Evolutionary conservation across 371 early-diverging fungal genomes (phyloP).

Genomic region (Mortierella sp.): DNA sequence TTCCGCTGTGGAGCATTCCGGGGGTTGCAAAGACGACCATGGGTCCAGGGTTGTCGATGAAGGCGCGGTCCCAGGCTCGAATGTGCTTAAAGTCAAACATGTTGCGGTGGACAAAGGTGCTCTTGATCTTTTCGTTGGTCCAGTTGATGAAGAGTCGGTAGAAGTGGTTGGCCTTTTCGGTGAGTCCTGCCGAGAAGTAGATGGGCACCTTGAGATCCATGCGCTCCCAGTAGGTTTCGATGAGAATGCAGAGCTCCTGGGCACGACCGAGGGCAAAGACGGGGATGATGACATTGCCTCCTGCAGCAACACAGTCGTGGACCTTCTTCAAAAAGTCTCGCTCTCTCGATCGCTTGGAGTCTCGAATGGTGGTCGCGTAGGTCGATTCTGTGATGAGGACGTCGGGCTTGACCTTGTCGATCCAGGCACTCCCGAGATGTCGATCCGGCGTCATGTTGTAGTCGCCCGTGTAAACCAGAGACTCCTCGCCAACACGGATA

Average conservation of each 20-base stretch:
- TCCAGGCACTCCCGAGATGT: conserved; percentile 95
- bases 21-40: conserved; percentile 98
- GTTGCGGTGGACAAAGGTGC: conserved; percentile 87
- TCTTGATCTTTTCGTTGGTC: conserved; percentile 95
- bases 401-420: conserved; percentile 90
- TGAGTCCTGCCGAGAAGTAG: conserved; percentile 95
- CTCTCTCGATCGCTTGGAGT: conserved; percentile 93
- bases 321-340: conserved; percentile 94
- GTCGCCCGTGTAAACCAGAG: conserved; percentile 97
- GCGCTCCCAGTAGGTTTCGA: conserved; percentile 97
- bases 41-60: conserved; percentile 81
- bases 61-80: conserved; percentile 81
- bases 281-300: conserved; percentile 97
- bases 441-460: conserved; percentile 98
- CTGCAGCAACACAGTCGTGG: conserved; percentile 85
- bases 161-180: conserved; percentile 93
- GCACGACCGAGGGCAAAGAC: conserved; percentile 97
- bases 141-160: conserved; percentile 96
- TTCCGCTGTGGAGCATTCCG: conserved; percentile 92
- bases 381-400: conserved; percentile 97
- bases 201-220: conserved; percentile 90
- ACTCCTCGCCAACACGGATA: conserved; percentile 82
- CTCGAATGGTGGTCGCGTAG: conserved; percentile 95
- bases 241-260: conserved; percentile 95
- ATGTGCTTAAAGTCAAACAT: conserved; percentile 97